Evolutionary conservation across 495 filamentous ascomycete genomes (phyloP).

Genomic region (Aspergillus bertholletiae): DNA sequence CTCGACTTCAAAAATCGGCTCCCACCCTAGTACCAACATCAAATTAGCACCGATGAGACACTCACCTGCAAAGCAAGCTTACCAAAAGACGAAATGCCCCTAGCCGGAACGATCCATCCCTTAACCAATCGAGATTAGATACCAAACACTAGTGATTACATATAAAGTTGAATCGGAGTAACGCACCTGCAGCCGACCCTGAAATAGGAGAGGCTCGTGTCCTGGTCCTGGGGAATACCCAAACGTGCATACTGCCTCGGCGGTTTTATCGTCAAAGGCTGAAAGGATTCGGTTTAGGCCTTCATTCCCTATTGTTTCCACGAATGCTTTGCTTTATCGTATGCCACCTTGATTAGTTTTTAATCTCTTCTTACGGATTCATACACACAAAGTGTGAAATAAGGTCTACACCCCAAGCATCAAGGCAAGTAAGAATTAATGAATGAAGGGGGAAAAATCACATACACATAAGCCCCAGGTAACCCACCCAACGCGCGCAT

Average conservation of each 20-base stretch:
- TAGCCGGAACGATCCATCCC: constrained; percentile 49
- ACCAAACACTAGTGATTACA: constrained; percentile 6
- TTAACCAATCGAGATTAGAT: not conserved
- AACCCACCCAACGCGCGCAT: constrained; percentile 78
- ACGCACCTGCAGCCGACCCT: constrained; percentile 57
- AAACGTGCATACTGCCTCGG: constrained; percentile 88
- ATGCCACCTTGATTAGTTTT: too few relatives aligned
- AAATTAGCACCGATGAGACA: not conserved
- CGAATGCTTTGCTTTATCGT: constrained; percentile 88
- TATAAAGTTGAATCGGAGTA: not conserved
- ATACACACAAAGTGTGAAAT: too few relatives aligned
- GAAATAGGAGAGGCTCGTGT: constrained; percentile 72
- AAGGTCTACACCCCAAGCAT: not conserved
- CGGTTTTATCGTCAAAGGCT: constrained; percentile 78
- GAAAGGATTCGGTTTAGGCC: constrained; percentile 79
- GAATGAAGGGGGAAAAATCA: too few relatives aligned
- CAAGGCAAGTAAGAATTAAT: not conserved
- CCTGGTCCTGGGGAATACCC: constrained; percentile 76
- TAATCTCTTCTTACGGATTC: too few relatives aligned
- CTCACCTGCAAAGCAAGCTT: not conserved
- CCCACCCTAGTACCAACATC: constrained; percentile 65
- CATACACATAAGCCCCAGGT: constrained; percentile 87
- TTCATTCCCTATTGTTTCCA: constrained; percentile 67
- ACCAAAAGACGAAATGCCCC: constrained; percentile 57
- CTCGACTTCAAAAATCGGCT: constrained; percentile 84